Percentiles rank a stretch among this genome's conserved stretches.
phyloP scores from a whole-genome alignment of 164 flowering plant genomes.

The Chimonanthus praecox region DNA sequence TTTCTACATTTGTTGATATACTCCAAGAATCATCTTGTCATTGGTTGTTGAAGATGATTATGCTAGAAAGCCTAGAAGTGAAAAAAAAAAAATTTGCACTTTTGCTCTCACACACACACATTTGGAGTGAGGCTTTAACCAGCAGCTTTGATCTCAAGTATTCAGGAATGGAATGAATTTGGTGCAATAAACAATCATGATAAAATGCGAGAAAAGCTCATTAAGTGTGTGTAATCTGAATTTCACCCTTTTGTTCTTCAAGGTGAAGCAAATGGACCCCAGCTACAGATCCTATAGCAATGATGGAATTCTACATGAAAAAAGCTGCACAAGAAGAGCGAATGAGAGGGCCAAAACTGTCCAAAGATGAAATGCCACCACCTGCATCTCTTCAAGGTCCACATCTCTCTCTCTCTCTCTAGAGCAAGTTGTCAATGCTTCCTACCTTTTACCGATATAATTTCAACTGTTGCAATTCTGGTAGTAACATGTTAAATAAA shows the following conservation, averaged over 20 bases:
- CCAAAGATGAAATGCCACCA: conserved; percentile 99
- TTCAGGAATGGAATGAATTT: neutral
- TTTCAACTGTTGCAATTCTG: neutral
- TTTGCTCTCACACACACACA: no score
- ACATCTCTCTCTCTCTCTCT: neutral
- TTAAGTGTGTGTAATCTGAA: neutral
- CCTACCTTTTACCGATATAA: neutral
- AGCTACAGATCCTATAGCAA: conserved; percentile 74
- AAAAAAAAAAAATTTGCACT: no score
- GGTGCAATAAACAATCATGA: neutral
- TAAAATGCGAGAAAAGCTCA: neutral
- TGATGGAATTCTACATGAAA: conserved; percentile 97
- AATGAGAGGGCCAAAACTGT: conserved; percentile 60
- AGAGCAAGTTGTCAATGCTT: neutral
- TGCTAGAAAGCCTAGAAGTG: no score
- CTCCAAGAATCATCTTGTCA: no score
- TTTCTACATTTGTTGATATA: no score
- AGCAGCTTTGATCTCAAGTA: neutral
- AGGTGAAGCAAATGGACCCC: conserved; percentile 52
- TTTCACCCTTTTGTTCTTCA: neutral
- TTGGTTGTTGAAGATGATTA: no score
- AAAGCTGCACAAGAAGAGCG: conserved; percentile 94
- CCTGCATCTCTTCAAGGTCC: conserved; percentile 93
- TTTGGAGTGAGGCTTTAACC: neutral
- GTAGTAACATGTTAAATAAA: no score